Conservation (phyloP, 805 yeast genomes). For the Blastobotrys muscicola region DNA sequence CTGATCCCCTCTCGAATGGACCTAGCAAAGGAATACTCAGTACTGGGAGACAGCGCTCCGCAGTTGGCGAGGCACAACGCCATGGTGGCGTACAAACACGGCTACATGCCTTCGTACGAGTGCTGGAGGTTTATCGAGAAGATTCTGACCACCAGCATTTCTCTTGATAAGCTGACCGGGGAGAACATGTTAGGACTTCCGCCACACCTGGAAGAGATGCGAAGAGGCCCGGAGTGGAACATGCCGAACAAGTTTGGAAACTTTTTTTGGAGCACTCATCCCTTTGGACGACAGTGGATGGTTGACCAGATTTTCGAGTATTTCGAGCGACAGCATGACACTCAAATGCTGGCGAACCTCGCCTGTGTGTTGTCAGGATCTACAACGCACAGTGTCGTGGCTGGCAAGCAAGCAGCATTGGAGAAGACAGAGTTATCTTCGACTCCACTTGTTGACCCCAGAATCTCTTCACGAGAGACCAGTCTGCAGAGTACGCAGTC, state of each 20-base stretch:
- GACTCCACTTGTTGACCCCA: too few relatives aligned
- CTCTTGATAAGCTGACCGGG: not conserved
- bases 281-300: slow-evolving; percentile 62
- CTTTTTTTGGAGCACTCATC: slow-evolving; percentile 67
- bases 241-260: slow-evolving; percentile 3
- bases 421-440: too few relatives aligned
- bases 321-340: slow-evolving; percentile 54
- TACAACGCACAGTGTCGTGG: not conserved
- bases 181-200: not conserved
- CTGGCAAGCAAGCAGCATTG: too few relatives aligned
- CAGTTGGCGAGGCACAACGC: slow-evolving; percentile 62
- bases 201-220: not conserved
- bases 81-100: slow-evolving; percentile 54
- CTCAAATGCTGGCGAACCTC: slow-evolving; percentile 87
- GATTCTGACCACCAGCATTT: slow-evolving; percentile 8
- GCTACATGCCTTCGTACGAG: slow-evolving; percentile 53
- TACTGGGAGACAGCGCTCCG: slow-evolving; percentile 40
- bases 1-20: slow-evolving; percentile 66
- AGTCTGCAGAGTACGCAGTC: too few relatives aligned
- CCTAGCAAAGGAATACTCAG: slow-evolving; percentile 38
- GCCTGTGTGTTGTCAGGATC: slow-evolving; percentile 52
- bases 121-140: slow-evolving; percentile 48
- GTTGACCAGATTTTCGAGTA: slow-evolving; percentile 50
- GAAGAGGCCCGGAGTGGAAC: not conserved
- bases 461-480: too few relatives aligned